A percentile compares a stretch with the other conserved stretches of the same genome.
These are phyloP conservation scores for Podila horticola DNA, from an alignment of 192 early-diverging fungal genomes.

Conservation along the genomic window DNA sequence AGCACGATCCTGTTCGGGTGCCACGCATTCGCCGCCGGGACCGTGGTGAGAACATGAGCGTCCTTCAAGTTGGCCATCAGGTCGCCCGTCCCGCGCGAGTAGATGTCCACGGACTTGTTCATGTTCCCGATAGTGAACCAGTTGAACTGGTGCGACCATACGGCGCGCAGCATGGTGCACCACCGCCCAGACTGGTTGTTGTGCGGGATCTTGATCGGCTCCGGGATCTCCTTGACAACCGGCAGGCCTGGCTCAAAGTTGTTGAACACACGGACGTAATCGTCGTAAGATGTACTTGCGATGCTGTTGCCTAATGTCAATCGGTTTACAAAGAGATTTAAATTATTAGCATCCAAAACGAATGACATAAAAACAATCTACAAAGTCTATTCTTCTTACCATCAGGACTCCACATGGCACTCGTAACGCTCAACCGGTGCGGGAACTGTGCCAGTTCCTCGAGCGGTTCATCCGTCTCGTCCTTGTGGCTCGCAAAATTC, in stretches of 20 bases:
- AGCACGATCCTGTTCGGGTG: constrained; percentile 64
- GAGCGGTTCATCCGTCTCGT: constrained; percentile 15
- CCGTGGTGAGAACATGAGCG: constrained; percentile 33
- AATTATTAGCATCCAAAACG: neutral
- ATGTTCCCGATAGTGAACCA: constrained; percentile 74
- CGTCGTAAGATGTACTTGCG: constrained; percentile 66
- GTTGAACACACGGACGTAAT: constrained; percentile 64
- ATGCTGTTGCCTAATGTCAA: constrained; percentile 34
- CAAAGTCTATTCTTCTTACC: constrained; percentile 35
- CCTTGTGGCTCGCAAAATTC: constrained; percentile 46
- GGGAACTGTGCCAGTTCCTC: constrained; percentile 51
- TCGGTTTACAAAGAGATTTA: neutral
- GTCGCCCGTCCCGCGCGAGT: constrained; percentile 62
- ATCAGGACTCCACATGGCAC: constrained; percentile 74
- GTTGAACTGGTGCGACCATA: constrained; percentile 62
- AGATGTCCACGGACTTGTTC: constrained; percentile 70
- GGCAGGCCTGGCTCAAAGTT: constrained; percentile 50
- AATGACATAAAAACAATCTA: neutral
- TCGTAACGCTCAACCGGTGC: constrained; percentile 66
- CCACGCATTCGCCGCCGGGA: constrained; percentile 72
- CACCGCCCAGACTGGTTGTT: constrained; percentile 74
- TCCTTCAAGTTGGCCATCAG: constrained; percentile 59
- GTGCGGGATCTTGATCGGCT: constrained; percentile 58
- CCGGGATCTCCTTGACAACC: constrained; percentile 34
- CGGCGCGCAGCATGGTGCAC: constrained; percentile 72